phyloP scores from a whole-genome alignment of 2,329 filamentous ascomycete genomes.

The Cytospora schulzeri region DNA sequence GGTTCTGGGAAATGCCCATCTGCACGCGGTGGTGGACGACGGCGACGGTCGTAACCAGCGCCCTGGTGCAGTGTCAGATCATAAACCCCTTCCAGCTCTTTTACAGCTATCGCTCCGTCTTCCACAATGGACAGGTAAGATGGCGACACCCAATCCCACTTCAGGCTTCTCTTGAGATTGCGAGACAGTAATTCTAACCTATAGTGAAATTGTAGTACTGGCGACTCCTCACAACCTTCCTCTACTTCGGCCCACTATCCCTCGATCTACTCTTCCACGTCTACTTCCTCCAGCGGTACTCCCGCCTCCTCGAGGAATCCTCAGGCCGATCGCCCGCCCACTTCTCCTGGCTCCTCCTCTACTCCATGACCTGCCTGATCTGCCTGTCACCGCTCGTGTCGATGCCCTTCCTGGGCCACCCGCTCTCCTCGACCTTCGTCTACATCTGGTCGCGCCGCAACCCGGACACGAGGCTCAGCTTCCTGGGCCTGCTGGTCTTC shows the following conservation, averaged over 20 bases:
- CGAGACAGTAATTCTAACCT: slow-evolving; percentile 2
- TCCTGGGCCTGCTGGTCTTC: slow-evolving; percentile 87
- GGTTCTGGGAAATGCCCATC: slow-evolving; percentile 98
- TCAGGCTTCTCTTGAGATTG: background rate
- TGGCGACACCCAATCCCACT: slow-evolving; percentile 5
- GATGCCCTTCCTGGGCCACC: slow-evolving; percentile 92
- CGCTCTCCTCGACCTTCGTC: slow-evolving; percentile 87
- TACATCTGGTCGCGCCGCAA: slow-evolving; percentile 98
- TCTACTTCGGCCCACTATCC: slow-evolving; percentile 94
- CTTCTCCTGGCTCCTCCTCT: slow-evolving; percentile 92
- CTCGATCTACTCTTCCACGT: slow-evolving; percentile 96
- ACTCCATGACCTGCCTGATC: slow-evolving; percentile 78
- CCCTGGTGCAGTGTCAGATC: slow-evolving; percentile 90
- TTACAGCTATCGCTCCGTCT: slow-evolving; percentile 92
- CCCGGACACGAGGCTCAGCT: slow-evolving; percentile 85
- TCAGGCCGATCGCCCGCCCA: slow-evolving; percentile 89
- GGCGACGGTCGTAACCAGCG: slow-evolving; percentile 82
- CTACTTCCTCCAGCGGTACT: slow-evolving; percentile 97
- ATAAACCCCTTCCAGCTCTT: slow-evolving; percentile 94
- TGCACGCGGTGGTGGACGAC: slow-evolving; percentile 98
- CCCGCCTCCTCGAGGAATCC: slow-evolving; percentile 90
- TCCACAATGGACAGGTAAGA: slow-evolving; percentile 84
- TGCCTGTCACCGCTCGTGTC: slow-evolving; percentile 82
- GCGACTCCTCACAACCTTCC: slow-evolving; percentile 92
- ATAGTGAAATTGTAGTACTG: slow-evolving; percentile 69